Base-by-base conservation (phyloP, 768 basidiomycete species). In the Erythrobasidium yunnanense region DNA sequence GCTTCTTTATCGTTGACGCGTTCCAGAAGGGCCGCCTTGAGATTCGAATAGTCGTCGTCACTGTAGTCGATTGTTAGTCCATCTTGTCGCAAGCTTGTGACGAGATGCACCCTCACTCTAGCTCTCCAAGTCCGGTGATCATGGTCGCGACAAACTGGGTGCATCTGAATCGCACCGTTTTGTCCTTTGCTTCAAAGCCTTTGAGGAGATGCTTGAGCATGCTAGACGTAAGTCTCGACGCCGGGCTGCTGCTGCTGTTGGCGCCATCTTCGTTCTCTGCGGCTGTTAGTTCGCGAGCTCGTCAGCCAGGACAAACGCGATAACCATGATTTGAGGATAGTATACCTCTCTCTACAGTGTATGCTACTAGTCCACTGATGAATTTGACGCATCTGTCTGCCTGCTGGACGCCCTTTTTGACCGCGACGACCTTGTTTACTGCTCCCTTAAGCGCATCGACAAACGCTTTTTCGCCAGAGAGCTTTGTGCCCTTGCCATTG, bases 111-210 rank as follows among this genome's bases (percentile, higher is more conserved):
- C 20, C 86, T 58, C 73, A 95, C 91, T 92, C 89, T 65, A 96
- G 81, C 76, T 86, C 86, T 5, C 88, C 88, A 0, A 95, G 78
- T 63, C 85, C 82, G 0, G 83, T 81, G 13, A 93, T 83, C 81
- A 90, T 85, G 71, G 87, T 85, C 0, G 86, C 83, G 15, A 88
- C 81, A n/a, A 84, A 77, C 57, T 87, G 85, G 1, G 88, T 79
- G 32, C 84, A 84, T 20, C 92, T 84, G 73, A 84, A 93, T 4
- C 92, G 82, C 38, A 88, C 84, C 46, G 80, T 80, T 77, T 92
- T 96, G 77, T 93, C 89, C 75, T 90, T 93, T 2, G 90, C 85
- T 18, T 78, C 71, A 75, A 90, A 89, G 2, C 90, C 91, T 66
- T 81, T 81, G 66, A 90, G 77, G 29, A 93, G 80, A 72, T 84